These are phyloP conservation scores for Sphaerulina populicola DNA, from an alignment of 2,329 filamentous ascomycete species.

Conservation along the genomic window DNA sequence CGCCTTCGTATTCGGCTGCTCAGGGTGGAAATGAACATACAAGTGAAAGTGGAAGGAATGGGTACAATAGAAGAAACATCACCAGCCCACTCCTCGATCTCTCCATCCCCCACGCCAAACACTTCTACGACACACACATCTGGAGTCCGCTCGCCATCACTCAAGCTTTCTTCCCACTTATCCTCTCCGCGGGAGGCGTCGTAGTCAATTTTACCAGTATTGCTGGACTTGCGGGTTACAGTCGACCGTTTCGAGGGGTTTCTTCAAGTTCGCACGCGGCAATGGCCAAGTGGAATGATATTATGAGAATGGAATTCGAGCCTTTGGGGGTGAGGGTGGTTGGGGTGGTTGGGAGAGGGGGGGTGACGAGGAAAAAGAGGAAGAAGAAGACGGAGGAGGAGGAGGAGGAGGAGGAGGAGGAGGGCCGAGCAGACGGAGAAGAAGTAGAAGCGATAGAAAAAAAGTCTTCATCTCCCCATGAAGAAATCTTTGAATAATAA, in stretches of 20 bases:
- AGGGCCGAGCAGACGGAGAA: no score
- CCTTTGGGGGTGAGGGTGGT: conserved; percentile 30
- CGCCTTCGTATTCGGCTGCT: no score
- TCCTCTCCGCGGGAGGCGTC: conserved; percentile 32
- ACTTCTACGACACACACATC: conserved; percentile 45
- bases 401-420: no score
- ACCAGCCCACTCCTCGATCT: conserved; percentile 23
- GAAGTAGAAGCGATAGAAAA: no score
- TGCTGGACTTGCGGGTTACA: conserved; percentile 16
- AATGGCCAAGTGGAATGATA: conserved; percentile 18
- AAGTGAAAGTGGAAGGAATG: no score
- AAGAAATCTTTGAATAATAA: no score
- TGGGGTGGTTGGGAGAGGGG: conserved; percentile 11
- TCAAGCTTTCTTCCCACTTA: conserved; percentile 43
- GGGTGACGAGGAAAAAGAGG: conserved; percentile 30
- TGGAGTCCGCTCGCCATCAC: conserved; percentile 36
- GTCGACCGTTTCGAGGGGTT: conserved; percentile 27
- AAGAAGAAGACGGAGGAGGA: conserved; percentile 8
- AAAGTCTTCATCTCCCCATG: no score
- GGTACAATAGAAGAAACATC: conserved; percentile 27
- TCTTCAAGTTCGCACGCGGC: conserved; percentile 32
- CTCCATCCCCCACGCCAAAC: conserved; percentile 38
- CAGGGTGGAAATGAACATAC: no score
- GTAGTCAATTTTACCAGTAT: conserved; percentile 37
- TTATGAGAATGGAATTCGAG: conserved; percentile 25